Evolutionary conservation across 257 asterid species (phyloP).

Genomic region (Pogostemon cablin): DNA sequence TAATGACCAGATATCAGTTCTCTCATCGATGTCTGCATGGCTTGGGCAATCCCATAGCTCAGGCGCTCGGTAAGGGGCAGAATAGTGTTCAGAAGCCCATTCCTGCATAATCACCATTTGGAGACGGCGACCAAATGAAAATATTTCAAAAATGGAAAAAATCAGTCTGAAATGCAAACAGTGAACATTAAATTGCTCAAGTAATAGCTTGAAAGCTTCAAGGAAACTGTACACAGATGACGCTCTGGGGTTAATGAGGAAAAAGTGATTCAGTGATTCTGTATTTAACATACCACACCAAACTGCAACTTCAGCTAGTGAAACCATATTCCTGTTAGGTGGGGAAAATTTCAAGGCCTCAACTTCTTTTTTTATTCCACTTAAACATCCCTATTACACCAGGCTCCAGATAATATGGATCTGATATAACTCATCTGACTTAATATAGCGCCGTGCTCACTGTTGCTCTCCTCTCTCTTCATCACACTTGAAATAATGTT

Average conservation of each 20-base stretch:
- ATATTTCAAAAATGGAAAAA: constrained; percentile 28
- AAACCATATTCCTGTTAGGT: constrained; percentile 16
- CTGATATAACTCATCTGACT: constrained; percentile 10
- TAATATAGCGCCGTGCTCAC: background rate
- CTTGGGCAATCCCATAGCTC: constrained; percentile 99
- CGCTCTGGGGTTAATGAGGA: background rate
- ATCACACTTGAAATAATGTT: background rate
- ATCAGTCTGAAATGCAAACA: constrained; percentile 27
- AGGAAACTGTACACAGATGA: constrained; percentile 19
- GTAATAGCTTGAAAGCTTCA: constrained; percentile 10
- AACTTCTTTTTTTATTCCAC: background rate
- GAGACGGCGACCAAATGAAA: constrained; percentile 32
- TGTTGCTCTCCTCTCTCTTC: constrained; percentile 14
- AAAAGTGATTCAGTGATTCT: constrained; percentile 8
- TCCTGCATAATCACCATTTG: constrained; percentile 59
- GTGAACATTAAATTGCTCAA: constrained; percentile 26
- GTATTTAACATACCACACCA: constrained; percentile 11
- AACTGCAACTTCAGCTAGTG: constrained; percentile 15
- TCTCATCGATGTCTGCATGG: constrained; percentile 87
- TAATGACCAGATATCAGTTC: constrained; percentile 97
- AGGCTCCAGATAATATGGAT: constrained; percentile 17
- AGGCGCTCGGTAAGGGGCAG: constrained; percentile 96
- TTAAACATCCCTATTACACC: background rate
- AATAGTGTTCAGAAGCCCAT: constrained; percentile 98
- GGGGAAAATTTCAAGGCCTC: background rate